Evolutionary conservation across 768 basidiomycete genomes (phyloP).

Genomic region (Coprinopsis strossmayeri): DNA sequence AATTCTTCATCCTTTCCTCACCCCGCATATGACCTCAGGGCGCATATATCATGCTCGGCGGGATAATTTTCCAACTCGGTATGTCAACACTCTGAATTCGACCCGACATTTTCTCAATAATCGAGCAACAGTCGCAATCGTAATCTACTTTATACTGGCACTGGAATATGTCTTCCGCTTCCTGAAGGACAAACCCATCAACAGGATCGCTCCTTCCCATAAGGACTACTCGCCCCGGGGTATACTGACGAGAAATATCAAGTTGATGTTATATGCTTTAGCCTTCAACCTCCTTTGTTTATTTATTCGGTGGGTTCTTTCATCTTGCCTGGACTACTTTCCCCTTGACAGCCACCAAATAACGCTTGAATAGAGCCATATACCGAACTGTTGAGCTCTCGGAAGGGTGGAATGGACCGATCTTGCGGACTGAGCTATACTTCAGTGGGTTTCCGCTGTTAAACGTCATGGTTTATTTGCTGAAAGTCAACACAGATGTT

Average conservation of each 20-base stretch:
- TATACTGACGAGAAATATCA: slow-evolving; percentile 17
- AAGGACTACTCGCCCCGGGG: background rate
- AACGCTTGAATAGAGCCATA: slow-evolving; percentile 25
- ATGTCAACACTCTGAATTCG: slow-evolving; percentile 12
- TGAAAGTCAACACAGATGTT: slow-evolving; percentile 22
- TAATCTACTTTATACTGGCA: slow-evolving; percentile 25
- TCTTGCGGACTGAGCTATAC: slow-evolving; percentile 41
- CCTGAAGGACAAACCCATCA: background rate
- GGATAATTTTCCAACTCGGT: slow-evolving; percentile 44
- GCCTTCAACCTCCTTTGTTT: slow-evolving; percentile 36
- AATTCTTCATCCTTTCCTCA: background rate
- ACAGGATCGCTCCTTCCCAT: background rate
- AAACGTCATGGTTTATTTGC: background rate
- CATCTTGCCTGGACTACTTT: too few species aligned
- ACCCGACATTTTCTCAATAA: too few species aligned
- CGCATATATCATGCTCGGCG: slow-evolving; percentile 40
- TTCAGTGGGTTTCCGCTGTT: slow-evolving; percentile 31
- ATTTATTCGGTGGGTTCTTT: slow-evolving; percentile 37
- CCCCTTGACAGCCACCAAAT: background rate
- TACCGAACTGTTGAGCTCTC: slow-evolving; percentile 46
- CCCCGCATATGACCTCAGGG: slow-evolving; percentile 13
- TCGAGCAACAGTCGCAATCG: slow-evolving; percentile 16
- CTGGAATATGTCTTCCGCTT: slow-evolving; percentile 18
- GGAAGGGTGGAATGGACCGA: slow-evolving; percentile 43
- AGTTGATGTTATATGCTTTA: slow-evolving; percentile 27